Evolutionary conservation across 1,284 basidiomycete genomes (phyloP).

Genomic region (Tilletia setariae): DNA sequence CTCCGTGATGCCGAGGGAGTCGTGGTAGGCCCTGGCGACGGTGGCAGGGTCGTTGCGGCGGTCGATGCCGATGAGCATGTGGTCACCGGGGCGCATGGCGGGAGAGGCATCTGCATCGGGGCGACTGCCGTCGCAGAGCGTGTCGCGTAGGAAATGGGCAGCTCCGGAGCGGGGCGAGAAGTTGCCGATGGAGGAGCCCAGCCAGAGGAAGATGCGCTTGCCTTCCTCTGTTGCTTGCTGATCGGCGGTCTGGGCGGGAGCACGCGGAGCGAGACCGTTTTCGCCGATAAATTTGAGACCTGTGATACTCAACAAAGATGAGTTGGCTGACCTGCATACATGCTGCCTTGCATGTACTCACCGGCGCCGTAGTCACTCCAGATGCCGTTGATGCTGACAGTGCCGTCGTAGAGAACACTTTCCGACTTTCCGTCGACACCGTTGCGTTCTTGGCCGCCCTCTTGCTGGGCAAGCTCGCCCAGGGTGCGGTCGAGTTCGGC

Average conservation of each 20-base stretch:
- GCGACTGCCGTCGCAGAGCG: slow-evolving; percentile 59
- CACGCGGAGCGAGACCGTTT: slow-evolving; percentile 55
- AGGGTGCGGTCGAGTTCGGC: slow-evolving; percentile 80
- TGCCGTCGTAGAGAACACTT: slow-evolving; percentile 37
- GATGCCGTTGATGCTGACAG: slow-evolving; percentile 62
- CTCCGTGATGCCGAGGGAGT: slow-evolving; percentile 66
- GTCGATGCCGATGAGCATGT: slow-evolving; percentile 73
- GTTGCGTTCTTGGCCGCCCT: slow-evolving; percentile 54
- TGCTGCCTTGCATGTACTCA: slow-evolving; percentile 2
- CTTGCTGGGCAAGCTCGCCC: slow-evolving; percentile 60
- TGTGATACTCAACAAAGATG: not conserved
- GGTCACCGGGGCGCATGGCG: slow-evolving; percentile 64
- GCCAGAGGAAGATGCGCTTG: slow-evolving; percentile 66
- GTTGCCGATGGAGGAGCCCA: slow-evolving; percentile 93
- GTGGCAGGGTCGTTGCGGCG: slow-evolving; percentile 68
- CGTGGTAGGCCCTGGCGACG: slow-evolving; percentile 66
- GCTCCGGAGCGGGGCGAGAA: slow-evolving; percentile 71
- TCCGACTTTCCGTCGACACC: slow-evolving; percentile 62
- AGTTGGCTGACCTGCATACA: not conserved
- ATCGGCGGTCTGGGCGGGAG: not conserved
- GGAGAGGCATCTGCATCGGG: slow-evolving; percentile 15
- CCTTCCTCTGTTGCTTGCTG: slow-evolving; percentile 20
- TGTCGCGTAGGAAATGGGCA: slow-evolving; percentile 69
- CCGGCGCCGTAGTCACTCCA: slow-evolving; percentile 88
- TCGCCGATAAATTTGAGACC: slow-evolving; percentile 58